Percentiles rank a stretch among this genome's conserved stretches.
phyloP scores from a whole-genome alignment of 2,329 filamentous ascomycete genomes.

The Xylariaceae sp. region DNA sequence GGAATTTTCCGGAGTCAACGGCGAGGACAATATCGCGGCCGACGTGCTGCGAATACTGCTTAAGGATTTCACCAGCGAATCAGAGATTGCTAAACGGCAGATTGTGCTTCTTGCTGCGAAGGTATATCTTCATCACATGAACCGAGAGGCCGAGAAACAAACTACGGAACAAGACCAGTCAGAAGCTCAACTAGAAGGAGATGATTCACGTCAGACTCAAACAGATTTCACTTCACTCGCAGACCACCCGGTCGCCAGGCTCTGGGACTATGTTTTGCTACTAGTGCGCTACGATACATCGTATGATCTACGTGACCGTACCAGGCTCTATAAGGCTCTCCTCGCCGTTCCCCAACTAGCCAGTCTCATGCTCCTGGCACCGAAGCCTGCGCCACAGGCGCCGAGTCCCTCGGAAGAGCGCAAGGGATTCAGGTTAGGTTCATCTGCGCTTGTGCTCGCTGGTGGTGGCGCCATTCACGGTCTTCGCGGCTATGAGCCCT shows the following conservation, averaged over 20 bases:
- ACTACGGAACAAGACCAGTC: slow-evolving; percentile 31
- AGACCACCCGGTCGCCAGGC: slow-evolving; percentile 63
- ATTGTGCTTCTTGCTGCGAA: slow-evolving; percentile 93
- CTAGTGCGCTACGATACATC: slow-evolving; percentile 90
- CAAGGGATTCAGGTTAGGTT: slow-evolving; percentile 73
- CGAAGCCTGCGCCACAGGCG: slow-evolving; percentile 87
- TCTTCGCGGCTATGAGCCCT: slow-evolving; percentile 67
- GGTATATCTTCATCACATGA: slow-evolving; percentile 85
- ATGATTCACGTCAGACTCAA: slow-evolving; percentile 24
- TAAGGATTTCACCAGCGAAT: slow-evolving; percentile 78
- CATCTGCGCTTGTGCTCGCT: slow-evolving; percentile 77
- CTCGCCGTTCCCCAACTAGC: slow-evolving; percentile 81
- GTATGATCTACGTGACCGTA: slow-evolving; percentile 88
- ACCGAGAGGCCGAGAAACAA: slow-evolving; percentile 48
- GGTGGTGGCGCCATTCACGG: slow-evolving; percentile 68
- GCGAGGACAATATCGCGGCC: slow-evolving; percentile 83
- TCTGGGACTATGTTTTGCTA: slow-evolving; percentile 81
- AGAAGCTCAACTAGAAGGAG: slow-evolving; percentile 26
- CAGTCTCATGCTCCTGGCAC: slow-evolving; percentile 81
- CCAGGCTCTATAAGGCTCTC: slow-evolving; percentile 80
- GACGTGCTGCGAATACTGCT: slow-evolving; percentile 86
- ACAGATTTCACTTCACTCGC: slow-evolving; percentile 35
- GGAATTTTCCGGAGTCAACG: slow-evolving; percentile 76
- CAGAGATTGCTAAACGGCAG: slow-evolving; percentile 81
- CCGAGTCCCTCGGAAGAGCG: slow-evolving; percentile 83